These are phyloP conservation scores for Metschnikowia similis DNA, from an alignment of 805 yeast genomes.

Conservation along the genomic window DNA sequence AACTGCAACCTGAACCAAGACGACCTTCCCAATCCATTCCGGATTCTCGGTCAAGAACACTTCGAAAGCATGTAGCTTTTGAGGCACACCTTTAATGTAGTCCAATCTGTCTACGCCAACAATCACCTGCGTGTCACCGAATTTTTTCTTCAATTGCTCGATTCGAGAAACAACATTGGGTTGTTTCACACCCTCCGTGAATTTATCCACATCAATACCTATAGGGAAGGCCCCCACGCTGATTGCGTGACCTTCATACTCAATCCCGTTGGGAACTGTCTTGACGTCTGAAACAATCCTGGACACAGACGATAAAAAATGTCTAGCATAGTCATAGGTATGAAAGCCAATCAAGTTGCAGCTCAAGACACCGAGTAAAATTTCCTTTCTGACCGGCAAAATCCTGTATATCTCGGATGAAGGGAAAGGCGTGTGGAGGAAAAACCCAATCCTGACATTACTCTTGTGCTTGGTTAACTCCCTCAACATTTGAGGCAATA, in stretches of 20 bases:
- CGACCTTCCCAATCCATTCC: conserved; percentile 97
- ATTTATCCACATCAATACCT: conserved; percentile 94
- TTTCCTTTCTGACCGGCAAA: conserved; percentile 90
- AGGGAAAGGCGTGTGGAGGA: conserved; percentile 97
- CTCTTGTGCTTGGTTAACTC: conserved; percentile 45
- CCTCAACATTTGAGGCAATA: conserved; percentile 84
- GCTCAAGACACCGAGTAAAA: conserved; percentile 83
- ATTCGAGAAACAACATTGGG: conserved; percentile 64
- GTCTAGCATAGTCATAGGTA: conserved; percentile 98
- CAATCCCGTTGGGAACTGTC: conserved; percentile 88
- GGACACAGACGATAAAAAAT: conserved; percentile 85
- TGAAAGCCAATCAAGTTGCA: conserved; percentile 97
- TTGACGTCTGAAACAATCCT: conserved; percentile 69
- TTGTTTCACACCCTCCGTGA: conserved; percentile 69
- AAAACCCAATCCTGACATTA: conserved; percentile 82
- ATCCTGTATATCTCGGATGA: conserved; percentile 94
- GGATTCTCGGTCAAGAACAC: conserved; percentile 90
- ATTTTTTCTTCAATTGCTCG: conserved; percentile 50
- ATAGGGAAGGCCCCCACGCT: conserved; percentile 97
- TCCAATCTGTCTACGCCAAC: conserved; percentile 97
- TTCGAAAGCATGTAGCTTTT: conserved; percentile 93
- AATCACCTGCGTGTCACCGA: conserved; percentile 78
- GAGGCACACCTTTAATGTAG: conserved; percentile 97
- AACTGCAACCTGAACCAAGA: conserved; percentile 92
- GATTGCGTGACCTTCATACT: conserved; percentile 69